Conservation (phyloP, 257 asterid species). For the Solanum sejunctum region DNA sequence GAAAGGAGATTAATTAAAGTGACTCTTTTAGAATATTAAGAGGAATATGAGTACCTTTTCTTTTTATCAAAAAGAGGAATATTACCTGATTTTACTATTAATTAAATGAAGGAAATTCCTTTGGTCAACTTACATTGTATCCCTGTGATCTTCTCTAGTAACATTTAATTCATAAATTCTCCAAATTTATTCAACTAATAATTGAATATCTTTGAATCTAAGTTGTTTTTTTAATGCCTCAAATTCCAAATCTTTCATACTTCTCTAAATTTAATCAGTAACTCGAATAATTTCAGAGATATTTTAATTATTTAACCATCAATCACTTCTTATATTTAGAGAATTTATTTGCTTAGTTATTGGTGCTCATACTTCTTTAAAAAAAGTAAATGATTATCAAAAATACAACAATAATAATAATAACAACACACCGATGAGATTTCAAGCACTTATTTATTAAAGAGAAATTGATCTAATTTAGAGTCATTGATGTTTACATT, state of each 20-base stretch:
- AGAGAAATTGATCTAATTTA: background rate
- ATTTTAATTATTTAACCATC: background rate
- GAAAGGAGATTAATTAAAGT: background rate
- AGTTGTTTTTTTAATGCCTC: background rate
- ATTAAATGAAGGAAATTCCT: background rate
- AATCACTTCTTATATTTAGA: too few relatives aligned
- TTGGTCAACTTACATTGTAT: background rate
- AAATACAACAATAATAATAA: too few relatives aligned
- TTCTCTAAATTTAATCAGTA: background rate
- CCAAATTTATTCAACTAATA: background rate
- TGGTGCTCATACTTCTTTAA: too few relatives aligned
- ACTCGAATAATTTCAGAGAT: background rate
- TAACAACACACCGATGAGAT: too few relatives aligned
- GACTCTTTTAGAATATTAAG: background rate
- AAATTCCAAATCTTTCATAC: background rate
- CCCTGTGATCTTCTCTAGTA: background rate
- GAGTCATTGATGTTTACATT: background rate
- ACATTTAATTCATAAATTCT: background rate
- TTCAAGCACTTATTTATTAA: too few relatives aligned
- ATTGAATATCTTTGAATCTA: background rate
- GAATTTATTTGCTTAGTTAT: too few relatives aligned
- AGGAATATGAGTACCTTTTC: background rate
- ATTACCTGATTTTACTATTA: background rate
- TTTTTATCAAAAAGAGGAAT: background rate
- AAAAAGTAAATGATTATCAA: too few relatives aligned